A percentile compares a stretch with the other conserved stretches of the same genome.
Conservation (phyloP, 148 eudicot species). For the Salicornia ramosissima region DNA sequence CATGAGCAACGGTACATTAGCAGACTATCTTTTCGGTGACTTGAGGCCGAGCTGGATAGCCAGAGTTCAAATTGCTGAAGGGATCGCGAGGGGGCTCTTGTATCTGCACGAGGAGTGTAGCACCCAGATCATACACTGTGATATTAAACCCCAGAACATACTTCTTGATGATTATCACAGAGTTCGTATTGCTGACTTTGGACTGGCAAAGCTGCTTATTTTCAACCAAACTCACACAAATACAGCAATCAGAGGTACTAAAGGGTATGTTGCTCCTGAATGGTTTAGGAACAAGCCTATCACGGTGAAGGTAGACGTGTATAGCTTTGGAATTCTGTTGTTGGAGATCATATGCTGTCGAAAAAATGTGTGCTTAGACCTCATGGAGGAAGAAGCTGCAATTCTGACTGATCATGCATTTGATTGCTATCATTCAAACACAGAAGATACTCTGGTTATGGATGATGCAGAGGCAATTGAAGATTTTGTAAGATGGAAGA, state of each 20-base stretch:
- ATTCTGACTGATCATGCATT: slow-evolving; percentile 40
- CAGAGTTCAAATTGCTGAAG: slow-evolving; percentile 30
- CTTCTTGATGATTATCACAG: slow-evolving; percentile 46
- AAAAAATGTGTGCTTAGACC: slow-evolving; percentile 15
- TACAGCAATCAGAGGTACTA: slow-evolving; percentile 59
- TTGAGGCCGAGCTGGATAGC: slow-evolving; percentile 34
- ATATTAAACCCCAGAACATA: slow-evolving; percentile 65
- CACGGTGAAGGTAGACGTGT: slow-evolving; percentile 51
- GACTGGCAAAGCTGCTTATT: slow-evolving; percentile 56
- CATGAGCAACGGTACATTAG: slow-evolving; percentile 45
- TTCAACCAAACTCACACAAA: slow-evolving; percentile 43
- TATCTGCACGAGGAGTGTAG: slow-evolving; percentile 59
- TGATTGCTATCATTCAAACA: slow-evolving; percentile 34
- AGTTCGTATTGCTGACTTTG: slow-evolving; percentile 57
- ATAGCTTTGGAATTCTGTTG: slow-evolving; percentile 47
- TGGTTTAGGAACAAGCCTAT: slow-evolving; percentile 59
- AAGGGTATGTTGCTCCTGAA: slow-evolving; percentile 78
- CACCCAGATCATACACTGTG: slow-evolving; percentile 64
- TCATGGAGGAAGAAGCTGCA: slow-evolving; percentile 16
- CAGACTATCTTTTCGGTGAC: slow-evolving; percentile 35
- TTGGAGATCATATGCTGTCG: slow-evolving; percentile 45
- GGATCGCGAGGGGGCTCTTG: slow-evolving; percentile 37
- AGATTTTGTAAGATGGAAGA: slow-evolving; percentile 8
- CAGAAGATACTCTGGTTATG: slow-evolving; percentile 6
- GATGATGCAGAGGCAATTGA: slow-evolving; percentile 18